phyloP scores from a whole-genome alignment of 1,284 basidiomycete species.

The Melampsora larici-populina region DNA sequence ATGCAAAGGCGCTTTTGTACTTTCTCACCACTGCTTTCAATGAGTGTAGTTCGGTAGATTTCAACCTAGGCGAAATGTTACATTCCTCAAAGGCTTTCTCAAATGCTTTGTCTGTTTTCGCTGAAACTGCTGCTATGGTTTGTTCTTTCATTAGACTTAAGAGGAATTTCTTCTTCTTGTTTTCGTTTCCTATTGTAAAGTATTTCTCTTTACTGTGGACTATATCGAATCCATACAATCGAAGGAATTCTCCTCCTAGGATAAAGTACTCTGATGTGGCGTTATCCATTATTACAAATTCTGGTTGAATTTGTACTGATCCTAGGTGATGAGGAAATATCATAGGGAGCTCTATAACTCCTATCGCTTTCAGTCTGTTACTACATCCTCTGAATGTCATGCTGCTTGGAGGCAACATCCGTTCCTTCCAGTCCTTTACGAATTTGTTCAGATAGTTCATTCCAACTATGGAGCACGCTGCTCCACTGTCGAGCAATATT shows the following conservation, averaged over 20 bases:
- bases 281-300: background rate
- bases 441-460: too few relatives aligned
- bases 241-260: background rate
- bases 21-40: background rate
- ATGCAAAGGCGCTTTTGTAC: background rate
- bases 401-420: background rate
- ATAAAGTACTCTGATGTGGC: background rate
- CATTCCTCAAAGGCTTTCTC: background rate
- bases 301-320: background rate
- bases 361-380: background rate
- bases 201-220: background rate
- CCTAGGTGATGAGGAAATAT: background rate
- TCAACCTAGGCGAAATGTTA: background rate
- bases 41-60: background rate
- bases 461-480: background rate
- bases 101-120: too few relatives aligned
- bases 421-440: background rate
- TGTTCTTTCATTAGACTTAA: background rate
- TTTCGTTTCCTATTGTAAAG: background rate
- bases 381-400: background rate
- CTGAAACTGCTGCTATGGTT: background rate
- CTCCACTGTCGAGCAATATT: too few relatives aligned
- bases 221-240: background rate
- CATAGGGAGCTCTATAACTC: background rate
- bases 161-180: background rate